These are phyloP conservation scores for Fragaria iinumae DNA, from an alignment of 306 rosid species.

Conservation along the genomic window DNA sequence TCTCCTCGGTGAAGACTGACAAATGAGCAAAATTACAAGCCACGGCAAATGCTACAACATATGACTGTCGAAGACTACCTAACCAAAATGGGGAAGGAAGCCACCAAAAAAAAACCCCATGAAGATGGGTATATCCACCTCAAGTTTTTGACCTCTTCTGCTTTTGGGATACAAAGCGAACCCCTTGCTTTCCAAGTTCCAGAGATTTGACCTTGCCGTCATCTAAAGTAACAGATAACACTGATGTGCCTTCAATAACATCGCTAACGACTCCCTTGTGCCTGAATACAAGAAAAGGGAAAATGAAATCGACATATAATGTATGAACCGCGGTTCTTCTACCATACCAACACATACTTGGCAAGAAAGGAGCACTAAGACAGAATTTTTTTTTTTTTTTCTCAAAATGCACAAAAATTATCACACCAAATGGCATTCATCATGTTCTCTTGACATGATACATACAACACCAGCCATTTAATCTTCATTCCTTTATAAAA, in stretches of 20 bases:
- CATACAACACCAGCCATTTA: not conserved
- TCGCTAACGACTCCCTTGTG: constrained; percentile 78
- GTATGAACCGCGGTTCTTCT: not conserved
- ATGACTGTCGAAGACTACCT: constrained; percentile 3
- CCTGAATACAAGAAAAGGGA: constrained; percentile 43
- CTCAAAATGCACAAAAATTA: not conserved
- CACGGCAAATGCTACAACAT: not conserved
- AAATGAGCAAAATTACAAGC: constrained; percentile 12
- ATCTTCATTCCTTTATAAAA: not conserved
- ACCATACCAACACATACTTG: not conserved
- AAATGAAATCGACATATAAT: not conserved
- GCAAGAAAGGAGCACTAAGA: not conserved
- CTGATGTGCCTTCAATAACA: constrained; percentile 61
- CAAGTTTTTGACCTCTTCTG: constrained; percentile 72
- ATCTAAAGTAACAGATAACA: constrained; percentile 66
- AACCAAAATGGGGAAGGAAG: constrained; percentile 17
- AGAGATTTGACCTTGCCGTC: constrained; percentile 60
- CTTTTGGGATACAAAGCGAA: constrained; percentile 76
- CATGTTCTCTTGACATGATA: not conserved
- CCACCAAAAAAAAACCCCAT: not conserved
- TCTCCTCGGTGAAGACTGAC: not conserved
- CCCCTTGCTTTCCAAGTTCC: constrained; percentile 87
- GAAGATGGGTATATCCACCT: constrained; percentile 27
- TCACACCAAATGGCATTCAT: not conserved
- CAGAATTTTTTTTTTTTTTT: too few species aligned